phyloP scores from a whole-genome alignment of 169 alveolate species.

The Plasmodium malariae region DNA sequence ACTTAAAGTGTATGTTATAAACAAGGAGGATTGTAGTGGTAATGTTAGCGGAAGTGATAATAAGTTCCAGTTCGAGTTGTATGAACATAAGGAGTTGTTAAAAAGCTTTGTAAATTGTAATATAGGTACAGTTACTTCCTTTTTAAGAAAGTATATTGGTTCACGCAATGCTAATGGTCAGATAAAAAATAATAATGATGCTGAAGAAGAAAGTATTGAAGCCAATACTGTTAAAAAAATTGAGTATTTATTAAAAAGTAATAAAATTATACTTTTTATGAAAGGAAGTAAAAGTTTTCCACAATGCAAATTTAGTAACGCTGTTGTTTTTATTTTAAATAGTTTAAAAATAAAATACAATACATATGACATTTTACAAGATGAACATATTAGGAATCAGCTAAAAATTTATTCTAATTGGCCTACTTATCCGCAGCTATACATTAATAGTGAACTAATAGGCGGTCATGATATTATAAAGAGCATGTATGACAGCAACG shows the following conservation, averaged over 20 bases:
- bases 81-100: conserved; percentile 13
- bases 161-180: neutral
- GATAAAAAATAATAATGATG: neutral
- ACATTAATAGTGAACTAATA: conserved; percentile 81
- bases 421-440: conserved; percentile 95
- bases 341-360: conserved; percentile 81
- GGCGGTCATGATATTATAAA: conserved; percentile 89
- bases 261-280: conserved; percentile 85
- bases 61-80: conserved; percentile 17
- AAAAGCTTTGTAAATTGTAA: conserved; percentile 33
- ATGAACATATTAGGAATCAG: conserved; percentile 89
- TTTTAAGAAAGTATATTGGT: conserved; percentile 24
- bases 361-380: conserved; percentile 90
- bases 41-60: neutral
- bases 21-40: neutral
- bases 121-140: conserved; percentile 19
- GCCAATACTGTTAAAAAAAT: conserved; percentile 10
- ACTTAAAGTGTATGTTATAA: conserved; percentile 34
- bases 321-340: conserved; percentile 84
- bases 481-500: conserved; percentile 81
- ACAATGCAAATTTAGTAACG: conserved; percentile 85
- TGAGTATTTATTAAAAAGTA: conserved; percentile 74
- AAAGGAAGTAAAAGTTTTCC: conserved; percentile 88
- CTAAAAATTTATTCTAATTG: conserved; percentile 92
- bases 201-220: conserved; percentile 1